Conservation (phyloP, 306 rosid species). For the Abrus pulchellus region DNA sequence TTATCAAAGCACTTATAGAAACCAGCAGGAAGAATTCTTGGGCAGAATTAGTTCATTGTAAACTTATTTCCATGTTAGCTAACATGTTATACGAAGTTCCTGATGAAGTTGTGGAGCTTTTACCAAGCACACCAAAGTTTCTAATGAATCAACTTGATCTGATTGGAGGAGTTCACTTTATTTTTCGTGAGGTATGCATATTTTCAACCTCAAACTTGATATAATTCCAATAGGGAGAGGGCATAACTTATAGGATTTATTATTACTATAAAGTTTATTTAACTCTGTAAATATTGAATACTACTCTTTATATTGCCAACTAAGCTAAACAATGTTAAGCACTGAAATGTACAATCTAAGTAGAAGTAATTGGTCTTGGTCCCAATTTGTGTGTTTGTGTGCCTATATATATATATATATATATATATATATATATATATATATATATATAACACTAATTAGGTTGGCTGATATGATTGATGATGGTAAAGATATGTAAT, state of each 20-base stretch:
- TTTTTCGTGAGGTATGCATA: constrained; percentile 77
- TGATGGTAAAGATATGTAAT: neutral
- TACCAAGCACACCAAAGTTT: constrained; percentile 61
- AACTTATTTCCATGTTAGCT: constrained; percentile 84
- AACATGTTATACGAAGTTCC: constrained; percentile 85
- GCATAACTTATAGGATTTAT: neutral
- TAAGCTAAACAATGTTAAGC: constrained; percentile 6
- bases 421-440: no score
- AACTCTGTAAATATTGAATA: constrained; percentile 1
- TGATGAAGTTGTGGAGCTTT: constrained; percentile 53
- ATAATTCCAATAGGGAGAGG: constrained; percentile 6
- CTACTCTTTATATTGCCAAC: constrained; percentile 4
- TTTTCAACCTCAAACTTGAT: constrained; percentile 18
- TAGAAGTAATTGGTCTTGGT: neutral
- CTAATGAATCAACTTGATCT: constrained; percentile 83
- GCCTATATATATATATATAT: no score
- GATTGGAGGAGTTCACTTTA: constrained; percentile 84
- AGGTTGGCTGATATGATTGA: neutral
- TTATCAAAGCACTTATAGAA: constrained; percentile 71
- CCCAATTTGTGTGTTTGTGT: no score
- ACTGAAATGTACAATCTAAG: neutral
- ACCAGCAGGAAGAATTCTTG: constrained; percentile 84
- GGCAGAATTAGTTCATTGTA: constrained; percentile 93
- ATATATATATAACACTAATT: neutral
- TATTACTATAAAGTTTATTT: neutral